Base-by-base conservation (phyloP, 2,329 filamentous ascomycete genomes). In the Setomelanomma holmii region DNA sequence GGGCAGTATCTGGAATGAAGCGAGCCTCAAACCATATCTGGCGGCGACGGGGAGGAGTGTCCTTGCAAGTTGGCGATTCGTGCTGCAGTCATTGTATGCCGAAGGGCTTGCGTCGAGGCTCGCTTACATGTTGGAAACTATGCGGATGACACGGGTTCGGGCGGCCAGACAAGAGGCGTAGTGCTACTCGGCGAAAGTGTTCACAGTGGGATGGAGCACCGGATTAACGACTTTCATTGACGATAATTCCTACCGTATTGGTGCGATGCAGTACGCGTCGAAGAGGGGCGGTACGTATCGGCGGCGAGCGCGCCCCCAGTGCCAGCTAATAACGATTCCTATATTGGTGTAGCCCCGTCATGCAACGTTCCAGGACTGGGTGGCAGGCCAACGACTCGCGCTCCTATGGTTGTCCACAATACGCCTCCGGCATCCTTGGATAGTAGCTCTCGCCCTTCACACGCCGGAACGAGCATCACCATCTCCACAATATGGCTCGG, bases 271-370 rank as follows among this genome's bases (percentile, higher is more conserved):
- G 62, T 61, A 64, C 66, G 67, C 62, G 67, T 70, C 56, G 51
- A 53, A 51, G 45, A 64, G 63, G 64, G 45, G 45, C 66, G 62
- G 58, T 68, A 70, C 61, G 68, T 72, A 66, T 72, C 68, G 27
- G 27, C 27, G 27, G 27, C 27, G 10, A 72, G 67, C 59, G 66
- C 61, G 64, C 59, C 56, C 45, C 54, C 63, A 63, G 51, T 4
- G 40, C 51, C 42, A 59, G 53, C 60, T 67, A 72, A 70, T 72
- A 66, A 67, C 66, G 58, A 55, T 68, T 56, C 69, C 69, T 27
- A 43, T 60, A 62, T 36, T 22, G 55, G 69, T 39, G 52, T 73
- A 70, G 67, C 23, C n/a, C 39, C 21, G 42, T 60, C 60, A 55
- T 59, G 56, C 21, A 19, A 66, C 58, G 52, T 53, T 49, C 34